Percentiles rank a stretch among this genome's conserved stretches.
Conservation (phyloP, 2,329 filamentous ascomycete genomes). For the Xylaria hypoxylon region DNA sequence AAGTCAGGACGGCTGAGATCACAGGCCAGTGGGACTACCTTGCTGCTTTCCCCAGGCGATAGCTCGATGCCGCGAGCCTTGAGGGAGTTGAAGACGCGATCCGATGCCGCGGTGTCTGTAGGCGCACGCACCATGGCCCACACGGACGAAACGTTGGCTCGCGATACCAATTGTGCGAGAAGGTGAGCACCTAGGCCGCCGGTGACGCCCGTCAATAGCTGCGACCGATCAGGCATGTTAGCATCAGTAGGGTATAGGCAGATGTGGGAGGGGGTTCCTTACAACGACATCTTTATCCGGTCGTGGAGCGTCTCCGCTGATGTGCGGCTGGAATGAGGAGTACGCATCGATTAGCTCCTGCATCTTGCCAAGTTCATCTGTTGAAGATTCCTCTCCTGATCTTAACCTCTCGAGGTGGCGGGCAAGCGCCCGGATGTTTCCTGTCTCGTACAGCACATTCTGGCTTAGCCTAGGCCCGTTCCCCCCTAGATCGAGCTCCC, state of each 20-base stretch:
- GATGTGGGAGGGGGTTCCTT: slow-evolving; percentile 12
- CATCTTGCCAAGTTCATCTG: slow-evolving; percentile 34
- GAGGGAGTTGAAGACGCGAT: slow-evolving; percentile 49
- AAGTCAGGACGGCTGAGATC: slow-evolving; percentile 57
- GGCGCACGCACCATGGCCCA: slow-evolving; percentile 63
- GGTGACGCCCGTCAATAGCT: slow-evolving; percentile 70
- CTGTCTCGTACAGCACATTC: slow-evolving; percentile 51
- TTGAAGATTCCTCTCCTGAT: slow-evolving; percentile 34
- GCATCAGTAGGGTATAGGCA: slow-evolving; percentile 5
- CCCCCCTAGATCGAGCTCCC: slow-evolving; percentile 44
- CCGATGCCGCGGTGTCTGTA: slow-evolving; percentile 49
- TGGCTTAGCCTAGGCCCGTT: slow-evolving; percentile 37
- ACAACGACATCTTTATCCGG: slow-evolving; percentile 45
- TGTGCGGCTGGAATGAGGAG: slow-evolving; percentile 25
- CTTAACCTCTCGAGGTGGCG: slow-evolving; percentile 37
- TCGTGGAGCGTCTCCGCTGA: slow-evolving; percentile 21
- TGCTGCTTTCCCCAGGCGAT: slow-evolving; percentile 45
- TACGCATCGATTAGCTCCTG: slow-evolving; percentile 23
- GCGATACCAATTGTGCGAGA: slow-evolving; percentile 66
- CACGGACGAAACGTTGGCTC: slow-evolving; percentile 65
- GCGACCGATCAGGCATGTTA: slow-evolving; percentile 3
- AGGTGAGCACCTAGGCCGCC: slow-evolving; percentile 71
- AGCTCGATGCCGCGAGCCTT: slow-evolving; percentile 53
- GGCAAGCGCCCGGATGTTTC: slow-evolving; percentile 44
- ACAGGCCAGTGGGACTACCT: slow-evolving; percentile 54